Evolutionary conservation across 2,329 filamentous ascomycete species (phyloP).

Genomic region (Zymoseptoria crescenta): DNA sequence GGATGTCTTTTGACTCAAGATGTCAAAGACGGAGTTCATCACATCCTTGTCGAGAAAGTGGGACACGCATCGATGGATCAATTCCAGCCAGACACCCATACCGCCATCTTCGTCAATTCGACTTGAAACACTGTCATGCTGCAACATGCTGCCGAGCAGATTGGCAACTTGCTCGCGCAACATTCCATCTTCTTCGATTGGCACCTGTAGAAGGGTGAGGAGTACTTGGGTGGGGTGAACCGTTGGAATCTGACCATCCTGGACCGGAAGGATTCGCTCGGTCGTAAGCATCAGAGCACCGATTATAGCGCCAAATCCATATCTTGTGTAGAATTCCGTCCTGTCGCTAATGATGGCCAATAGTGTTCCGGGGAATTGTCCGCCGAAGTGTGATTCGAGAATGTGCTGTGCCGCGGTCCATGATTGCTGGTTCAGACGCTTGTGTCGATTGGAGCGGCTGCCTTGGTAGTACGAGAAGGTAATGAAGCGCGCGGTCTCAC

Average conservation of each 20-base stretch:
- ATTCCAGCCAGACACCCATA: slow-evolving; percentile 11
- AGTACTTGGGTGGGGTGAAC: slow-evolving; percentile 13
- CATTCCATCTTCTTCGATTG: slow-evolving; percentile 13
- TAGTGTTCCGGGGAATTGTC: slow-evolving; percentile 19
- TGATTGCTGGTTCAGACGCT: slow-evolving; percentile 19
- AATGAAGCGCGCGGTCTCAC: slow-evolving; percentile 21
- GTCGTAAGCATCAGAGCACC: slow-evolving; percentile 27
- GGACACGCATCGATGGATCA: slow-evolving; percentile 8
- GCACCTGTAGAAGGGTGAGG: slow-evolving; percentile 9
- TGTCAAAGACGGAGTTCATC: slow-evolving; percentile 10
- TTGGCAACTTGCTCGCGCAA: slow-evolving; percentile 15
- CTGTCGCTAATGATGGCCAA: slow-evolving; percentile 19
- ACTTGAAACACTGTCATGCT: slow-evolving; percentile 5
- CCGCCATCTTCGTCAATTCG: slow-evolving; percentile 12
- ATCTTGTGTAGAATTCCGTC: slow-evolving; percentile 12
- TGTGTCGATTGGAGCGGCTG: slow-evolving; percentile 23
- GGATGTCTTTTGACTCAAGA: slow-evolving; percentile 5
- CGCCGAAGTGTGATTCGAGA: slow-evolving; percentile 25
- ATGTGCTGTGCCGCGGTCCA: slow-evolving; percentile 23
- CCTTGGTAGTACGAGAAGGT: slow-evolving; percentile 27
- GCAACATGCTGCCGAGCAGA: slow-evolving; percentile 12
- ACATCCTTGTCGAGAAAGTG: slow-evolving; percentile 9
- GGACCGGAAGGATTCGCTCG: slow-evolving; percentile 16
- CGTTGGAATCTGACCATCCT: slow-evolving; percentile 4
- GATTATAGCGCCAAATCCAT: slow-evolving; percentile 18